Conservation (phyloP, 441 rosid genomes). For the Erodium texanum region DNA sequence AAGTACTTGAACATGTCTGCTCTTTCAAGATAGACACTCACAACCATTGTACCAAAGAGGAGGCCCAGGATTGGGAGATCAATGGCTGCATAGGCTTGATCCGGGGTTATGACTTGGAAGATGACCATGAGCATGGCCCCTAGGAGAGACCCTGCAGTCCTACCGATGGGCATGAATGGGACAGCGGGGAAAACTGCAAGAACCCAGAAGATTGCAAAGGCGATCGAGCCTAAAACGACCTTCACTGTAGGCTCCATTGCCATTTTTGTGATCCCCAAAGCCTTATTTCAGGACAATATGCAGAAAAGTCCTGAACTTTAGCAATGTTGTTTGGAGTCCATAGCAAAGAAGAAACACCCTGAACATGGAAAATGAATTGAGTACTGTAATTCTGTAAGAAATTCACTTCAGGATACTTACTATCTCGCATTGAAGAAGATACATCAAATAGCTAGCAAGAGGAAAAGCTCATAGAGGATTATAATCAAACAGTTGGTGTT, state of each 20-base stretch:
- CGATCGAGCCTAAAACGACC: slow-evolving; percentile 50
- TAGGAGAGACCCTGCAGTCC: slow-evolving; percentile 78
- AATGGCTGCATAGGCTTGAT: slow-evolving; percentile 67
- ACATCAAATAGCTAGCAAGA: too few relatives aligned
- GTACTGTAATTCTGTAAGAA: not conserved
- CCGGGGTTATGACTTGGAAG: slow-evolving; percentile 55
- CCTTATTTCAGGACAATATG: not conserved
- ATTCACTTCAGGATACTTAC: not conserved
- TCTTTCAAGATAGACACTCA: slow-evolving; percentile 61
- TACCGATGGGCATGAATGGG: slow-evolving; percentile 66
- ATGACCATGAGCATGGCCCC: slow-evolving; percentile 85
- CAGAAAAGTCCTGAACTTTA: not conserved
- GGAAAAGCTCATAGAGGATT: too few relatives aligned
- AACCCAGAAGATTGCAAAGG: slow-evolving; percentile 71
- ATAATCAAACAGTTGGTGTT: not conserved
- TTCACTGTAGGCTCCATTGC: slow-evolving; percentile 12
- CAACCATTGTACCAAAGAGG: slow-evolving; percentile 87
- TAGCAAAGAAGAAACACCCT: not conserved
- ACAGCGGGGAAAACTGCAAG: slow-evolving; percentile 77
- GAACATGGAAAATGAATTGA: too few relatives aligned
- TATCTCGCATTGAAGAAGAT: not conserved
- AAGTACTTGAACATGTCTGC: slow-evolving; percentile 75
- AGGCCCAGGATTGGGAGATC: slow-evolving; percentile 82
- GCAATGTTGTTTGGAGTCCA: not conserved
- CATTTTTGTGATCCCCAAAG: not conserved